Base-by-base conservation (phyloP, 768 basidiomycete genomes). In the Boletus rubescentipes region DNA sequence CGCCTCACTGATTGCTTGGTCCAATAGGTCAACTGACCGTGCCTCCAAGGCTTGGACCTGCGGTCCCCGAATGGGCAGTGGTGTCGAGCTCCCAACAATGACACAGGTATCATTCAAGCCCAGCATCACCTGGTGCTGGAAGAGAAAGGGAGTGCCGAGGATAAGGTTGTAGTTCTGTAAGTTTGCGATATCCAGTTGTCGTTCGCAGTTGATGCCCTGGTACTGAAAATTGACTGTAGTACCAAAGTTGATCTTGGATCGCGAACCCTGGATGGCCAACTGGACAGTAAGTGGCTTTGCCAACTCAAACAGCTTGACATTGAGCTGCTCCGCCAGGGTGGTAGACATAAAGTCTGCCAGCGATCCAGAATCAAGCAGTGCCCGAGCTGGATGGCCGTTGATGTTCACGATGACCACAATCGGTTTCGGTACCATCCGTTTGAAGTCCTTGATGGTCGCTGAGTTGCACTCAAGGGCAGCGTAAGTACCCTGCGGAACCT, bases 141-240 rank as follows among this genome's bases (percentile, higher is more conserved):
- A 73, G 14, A 77, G 34, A 43, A 70, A 78, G 0, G 73, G 76
- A 0, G 74, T 76, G 1, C 77, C 70, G 0, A 77, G 55, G 4
- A 77, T 73, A 0, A 72, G 4, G n/a, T 80, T 73, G 36, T 79
- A 78, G 4, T 58, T 65, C 0, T 71, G 62, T 0, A 78, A 9
- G 44, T 78, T 78, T 0, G 70, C 65, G 0, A 78, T 57, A 54
- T 78, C 67, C 44, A 78, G 77, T 2, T 63, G 54, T 0, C 66
- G 35, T 15, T 65, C 43, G 29, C 45, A 46, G 14, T 34, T 59
- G 23, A 67, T 64, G 0, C 43, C 30, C 21, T 67, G 61, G 29
- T 38, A 30, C 15, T 36, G 31, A 5, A 29, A 11, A 2, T 9
- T 12, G 16, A 35, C 65, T 5, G 21, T 54, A 0, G 46, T 52